Evolutionary conservation across 371 early-diverging fungal genomes (phyloP).

Genomic region (Nosema muscidifuracis): DNA sequence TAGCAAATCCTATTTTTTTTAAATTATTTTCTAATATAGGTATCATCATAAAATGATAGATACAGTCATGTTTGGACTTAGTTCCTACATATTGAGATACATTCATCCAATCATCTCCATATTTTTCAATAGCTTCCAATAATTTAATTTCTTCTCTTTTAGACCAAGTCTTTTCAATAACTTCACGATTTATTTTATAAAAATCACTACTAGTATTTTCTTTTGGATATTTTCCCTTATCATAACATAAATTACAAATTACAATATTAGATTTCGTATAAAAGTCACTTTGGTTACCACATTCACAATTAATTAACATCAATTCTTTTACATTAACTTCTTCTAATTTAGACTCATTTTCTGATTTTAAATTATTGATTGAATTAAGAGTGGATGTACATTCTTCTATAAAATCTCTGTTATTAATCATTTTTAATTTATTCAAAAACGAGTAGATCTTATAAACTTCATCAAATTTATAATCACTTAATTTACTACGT

Average conservation of each 20-base stretch:
- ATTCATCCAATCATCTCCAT: slow-evolving; percentile 80
- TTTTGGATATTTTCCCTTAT: slow-evolving; percentile 41
- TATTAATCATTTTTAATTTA: slow-evolving; percentile 6
- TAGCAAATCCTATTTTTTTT: slow-evolving; percentile 64
- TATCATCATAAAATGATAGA: slow-evolving; percentile 81
- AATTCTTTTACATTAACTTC: neutral
- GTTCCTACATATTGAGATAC: slow-evolving; percentile 82
- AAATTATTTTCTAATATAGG: slow-evolving; percentile 84
- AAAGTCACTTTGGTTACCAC: slow-evolving; percentile 4
- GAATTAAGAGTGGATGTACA: neutral
- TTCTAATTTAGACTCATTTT: too few relatives aligned
- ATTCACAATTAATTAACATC: neutral
- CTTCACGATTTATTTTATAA: slow-evolving; percentile 27
- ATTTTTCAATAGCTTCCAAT: slow-evolving; percentile 85
- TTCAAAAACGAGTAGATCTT: slow-evolving; percentile 35
- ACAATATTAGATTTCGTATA: slow-evolving; percentile 28
- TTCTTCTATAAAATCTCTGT: slow-evolving; percentile 4
- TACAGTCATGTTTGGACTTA: slow-evolving; percentile 79
- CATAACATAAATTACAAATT: slow-evolving; percentile 53
- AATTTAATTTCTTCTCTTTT: slow-evolving; percentile 83
- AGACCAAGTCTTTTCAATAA: slow-evolving; percentile 69
- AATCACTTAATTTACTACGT: neutral
- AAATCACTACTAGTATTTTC: slow-evolving; percentile 33
- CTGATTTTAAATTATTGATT: neutral
- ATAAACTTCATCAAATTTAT: slow-evolving; percentile 30